Conservation (phyloP, 495 filamentous ascomycete genomes). For the Penicillium odoratum region DNA sequence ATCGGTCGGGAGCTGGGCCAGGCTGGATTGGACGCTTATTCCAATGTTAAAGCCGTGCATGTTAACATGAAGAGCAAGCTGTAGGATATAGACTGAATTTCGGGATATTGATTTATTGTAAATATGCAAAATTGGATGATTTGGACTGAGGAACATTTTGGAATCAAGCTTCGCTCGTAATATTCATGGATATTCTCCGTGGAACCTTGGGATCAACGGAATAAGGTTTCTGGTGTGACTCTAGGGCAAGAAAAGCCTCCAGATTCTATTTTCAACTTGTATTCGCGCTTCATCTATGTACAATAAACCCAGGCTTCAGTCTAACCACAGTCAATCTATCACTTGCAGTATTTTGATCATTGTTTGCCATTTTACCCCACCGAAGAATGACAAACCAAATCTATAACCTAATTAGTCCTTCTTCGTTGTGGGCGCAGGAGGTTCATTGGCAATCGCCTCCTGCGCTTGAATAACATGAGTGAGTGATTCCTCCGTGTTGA, state of each 20-base stretch:
- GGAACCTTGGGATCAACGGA: too few relatives aligned
- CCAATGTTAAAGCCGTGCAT: constrained; percentile 72
- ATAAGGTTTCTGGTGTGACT: too few relatives aligned
- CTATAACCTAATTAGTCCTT: constrained; percentile 7
- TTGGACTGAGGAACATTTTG: background rate
- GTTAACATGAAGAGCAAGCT: constrained; percentile 56
- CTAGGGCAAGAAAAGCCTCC: too few relatives aligned
- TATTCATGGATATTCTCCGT: too few relatives aligned
- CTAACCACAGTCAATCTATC: too few relatives aligned
- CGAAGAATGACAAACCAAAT: background rate
- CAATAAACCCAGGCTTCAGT: too few relatives aligned
- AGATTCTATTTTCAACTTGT: too few relatives aligned
- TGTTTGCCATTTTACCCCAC: too few relatives aligned
- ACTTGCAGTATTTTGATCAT: too few relatives aligned
- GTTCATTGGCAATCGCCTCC: constrained; percentile 27
- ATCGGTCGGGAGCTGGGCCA: constrained; percentile 86
- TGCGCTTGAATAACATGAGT: constrained; percentile 39
- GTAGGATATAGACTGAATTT: constrained; percentile 3
- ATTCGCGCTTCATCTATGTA: too few relatives aligned
- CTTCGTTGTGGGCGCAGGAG: constrained; percentile 9
- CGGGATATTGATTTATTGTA: background rate
- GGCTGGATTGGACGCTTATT: constrained; percentile 77
- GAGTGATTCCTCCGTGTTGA: constrained; percentile 37
- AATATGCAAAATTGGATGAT: background rate
- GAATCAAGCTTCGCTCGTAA: background rate